Percentiles rank a stretch among this genome's conserved stretches.
phyloP scores from a whole-genome alignment of 106 monocot genomes.

The Dioscorea zingiberensis region DNA sequence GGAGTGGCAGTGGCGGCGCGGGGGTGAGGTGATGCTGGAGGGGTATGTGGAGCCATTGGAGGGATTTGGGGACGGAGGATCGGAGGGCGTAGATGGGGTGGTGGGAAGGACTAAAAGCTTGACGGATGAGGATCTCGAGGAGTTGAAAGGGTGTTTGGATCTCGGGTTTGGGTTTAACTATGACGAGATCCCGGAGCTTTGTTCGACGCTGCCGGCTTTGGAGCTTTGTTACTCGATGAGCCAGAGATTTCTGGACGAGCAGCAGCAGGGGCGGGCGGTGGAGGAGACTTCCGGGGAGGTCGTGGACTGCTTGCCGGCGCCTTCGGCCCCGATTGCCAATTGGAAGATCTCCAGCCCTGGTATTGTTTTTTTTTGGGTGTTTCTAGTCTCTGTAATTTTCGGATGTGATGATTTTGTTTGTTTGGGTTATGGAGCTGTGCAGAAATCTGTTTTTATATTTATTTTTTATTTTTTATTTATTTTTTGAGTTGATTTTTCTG shows the following conservation, averaged over 20 bases:
- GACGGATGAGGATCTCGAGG: slow-evolving; percentile 48
- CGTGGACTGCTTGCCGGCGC: not conserved
- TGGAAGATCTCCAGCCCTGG: slow-evolving; percentile 52
- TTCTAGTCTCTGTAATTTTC: too few relatives aligned
- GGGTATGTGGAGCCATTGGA: slow-evolving; percentile 22
- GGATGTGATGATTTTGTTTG: too few relatives aligned
- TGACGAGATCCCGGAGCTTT: slow-evolving; percentile 62
- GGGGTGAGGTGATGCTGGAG: slow-evolving; percentile 29
- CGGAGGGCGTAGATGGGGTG: not conserved
- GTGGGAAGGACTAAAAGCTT: slow-evolving; percentile 39
- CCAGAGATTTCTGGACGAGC: slow-evolving; percentile 36
- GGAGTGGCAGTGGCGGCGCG: slow-evolving; percentile 12
- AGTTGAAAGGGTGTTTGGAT: slow-evolving; percentile 51
- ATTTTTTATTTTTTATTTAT: too few relatives aligned
- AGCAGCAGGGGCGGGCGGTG: slow-evolving; percentile 5
- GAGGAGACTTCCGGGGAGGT: not conserved
- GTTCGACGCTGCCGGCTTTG: slow-evolving; percentile 49
- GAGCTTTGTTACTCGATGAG: slow-evolving; percentile 65
- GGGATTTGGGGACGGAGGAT: slow-evolving; percentile 1
- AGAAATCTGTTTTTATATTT: too few relatives aligned
- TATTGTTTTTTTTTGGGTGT: not conserved
- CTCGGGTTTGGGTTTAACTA: slow-evolving; percentile 64
- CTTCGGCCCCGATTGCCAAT: slow-evolving; percentile 19
- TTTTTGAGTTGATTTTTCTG: too few relatives aligned
- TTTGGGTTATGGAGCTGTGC: too few relatives aligned